A percentile compares a stretch with the other conserved stretches of the same genome.
Conservation (phyloP, 1,284 basidiomycete species). For the Puccinia polysora region DNA sequence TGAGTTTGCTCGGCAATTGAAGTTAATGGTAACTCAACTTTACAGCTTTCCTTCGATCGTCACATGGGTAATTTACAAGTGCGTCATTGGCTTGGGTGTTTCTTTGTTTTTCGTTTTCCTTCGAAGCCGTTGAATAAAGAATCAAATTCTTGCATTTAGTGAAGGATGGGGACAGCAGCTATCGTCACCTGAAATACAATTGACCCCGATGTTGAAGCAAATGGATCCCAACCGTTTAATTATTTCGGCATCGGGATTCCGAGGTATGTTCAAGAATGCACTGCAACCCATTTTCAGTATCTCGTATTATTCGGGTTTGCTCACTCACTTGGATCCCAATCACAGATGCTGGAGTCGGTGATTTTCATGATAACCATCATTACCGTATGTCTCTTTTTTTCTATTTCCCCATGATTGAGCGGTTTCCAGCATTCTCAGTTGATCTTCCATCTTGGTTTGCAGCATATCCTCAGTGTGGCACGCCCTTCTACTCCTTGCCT, state of each 20-base stretch:
- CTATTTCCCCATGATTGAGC: not conserved
- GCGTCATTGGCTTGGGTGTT: no score
- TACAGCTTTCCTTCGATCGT: slow-evolving; percentile 35
- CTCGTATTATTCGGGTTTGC: not conserved
- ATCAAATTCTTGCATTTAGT: slow-evolving; percentile 6
- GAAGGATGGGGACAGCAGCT: slow-evolving; percentile 36
- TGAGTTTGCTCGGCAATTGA: slow-evolving; percentile 35
- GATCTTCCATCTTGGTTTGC: not conserved
- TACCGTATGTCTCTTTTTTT: slow-evolving; percentile 12
- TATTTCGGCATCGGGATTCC: slow-evolving; percentile 24
- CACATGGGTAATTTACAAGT: slow-evolving; percentile 39
- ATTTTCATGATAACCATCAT: slow-evolving; percentile 39
- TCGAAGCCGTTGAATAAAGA: no score
- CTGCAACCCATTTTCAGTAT: not conserved
- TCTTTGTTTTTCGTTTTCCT: no score
- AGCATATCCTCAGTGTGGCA: slow-evolving; percentile 39
- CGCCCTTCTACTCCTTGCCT: slow-evolving; percentile 19
- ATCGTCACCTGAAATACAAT: slow-evolving; percentile 14
- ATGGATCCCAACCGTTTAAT: slow-evolving; percentile 25
- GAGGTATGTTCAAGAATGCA: slow-evolving; percentile 1
- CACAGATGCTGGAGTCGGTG: slow-evolving; percentile 27
- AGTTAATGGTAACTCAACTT: slow-evolving; percentile 16
- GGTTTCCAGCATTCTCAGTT: not conserved
- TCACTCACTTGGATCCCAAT: not conserved
- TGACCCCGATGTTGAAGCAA: slow-evolving; percentile 13